These are phyloP conservation scores for Brassica cretica DNA, from an alignment of 345 rosid genomes.

Conservation along the genomic window DNA sequence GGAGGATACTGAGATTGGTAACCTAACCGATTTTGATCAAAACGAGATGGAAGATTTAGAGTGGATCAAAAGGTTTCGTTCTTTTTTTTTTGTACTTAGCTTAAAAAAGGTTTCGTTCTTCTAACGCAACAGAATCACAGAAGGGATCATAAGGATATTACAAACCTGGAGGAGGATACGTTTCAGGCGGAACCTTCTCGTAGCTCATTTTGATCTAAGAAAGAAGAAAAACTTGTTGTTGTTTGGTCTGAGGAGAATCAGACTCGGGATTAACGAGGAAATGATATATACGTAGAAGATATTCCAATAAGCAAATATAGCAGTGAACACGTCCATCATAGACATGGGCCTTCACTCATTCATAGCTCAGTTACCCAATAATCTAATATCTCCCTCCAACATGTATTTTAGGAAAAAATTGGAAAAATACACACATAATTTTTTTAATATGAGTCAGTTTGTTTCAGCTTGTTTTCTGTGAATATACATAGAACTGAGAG, in stretches of 20 bases:
- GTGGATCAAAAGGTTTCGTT: background rate
- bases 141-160: background rate
- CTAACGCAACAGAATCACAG: background rate
- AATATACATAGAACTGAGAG: no score
- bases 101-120: background rate
- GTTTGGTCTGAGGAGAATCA: background rate
- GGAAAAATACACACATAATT: no score
- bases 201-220: slow-evolving; percentile 52
- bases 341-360: background rate
- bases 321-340: background rate
- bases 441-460: no score
- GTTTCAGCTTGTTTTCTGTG: no score
- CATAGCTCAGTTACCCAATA: background rate
- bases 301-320: background rate
- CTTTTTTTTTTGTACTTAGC: no score
- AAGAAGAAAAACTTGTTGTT: background rate
- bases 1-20: slow-evolving; percentile 34
- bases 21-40: slow-evolving; percentile 15
- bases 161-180: slow-evolving; percentile 64
- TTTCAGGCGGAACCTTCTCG: slow-evolving; percentile 53
- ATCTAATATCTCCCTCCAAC: background rate
- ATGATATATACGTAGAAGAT: background rate
- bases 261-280: background rate
- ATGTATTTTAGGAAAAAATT: no score
- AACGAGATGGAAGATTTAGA: background rate